Evolutionary conservation across 495 filamentous ascomycete genomes (phyloP).

Genomic region (Tuber borchii): DNA sequence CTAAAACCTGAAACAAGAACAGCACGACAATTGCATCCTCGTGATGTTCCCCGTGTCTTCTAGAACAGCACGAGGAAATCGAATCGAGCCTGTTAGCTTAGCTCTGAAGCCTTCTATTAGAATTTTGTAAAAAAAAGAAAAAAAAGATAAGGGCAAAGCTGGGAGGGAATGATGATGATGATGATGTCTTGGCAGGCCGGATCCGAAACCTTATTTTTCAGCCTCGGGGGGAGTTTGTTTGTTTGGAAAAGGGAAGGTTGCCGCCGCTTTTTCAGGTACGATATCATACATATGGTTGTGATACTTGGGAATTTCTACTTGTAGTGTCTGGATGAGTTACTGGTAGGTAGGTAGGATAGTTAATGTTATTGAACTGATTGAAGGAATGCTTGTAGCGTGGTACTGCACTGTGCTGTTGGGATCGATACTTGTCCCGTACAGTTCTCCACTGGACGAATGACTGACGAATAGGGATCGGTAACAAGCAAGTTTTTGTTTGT

Average conservation of each 20-base stretch:
- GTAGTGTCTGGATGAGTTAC: too few species aligned
- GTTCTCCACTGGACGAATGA: too few species aligned
- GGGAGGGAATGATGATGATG: neutral
- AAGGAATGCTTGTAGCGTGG: neutral
- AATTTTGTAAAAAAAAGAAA: too few species aligned
- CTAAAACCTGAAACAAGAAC: neutral
- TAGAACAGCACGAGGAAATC: neutral
- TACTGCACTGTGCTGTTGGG: too few species aligned
- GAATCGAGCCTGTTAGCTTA: neutral
- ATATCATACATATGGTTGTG: too few species aligned
- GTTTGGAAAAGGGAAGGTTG: neutral
- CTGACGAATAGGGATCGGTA: too few species aligned
- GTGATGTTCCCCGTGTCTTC: neutral
- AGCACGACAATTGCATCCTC: neutral
- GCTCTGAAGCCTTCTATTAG: too few species aligned
- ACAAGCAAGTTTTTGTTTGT: too few species aligned
- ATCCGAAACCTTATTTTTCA: constrained; percentile 2
- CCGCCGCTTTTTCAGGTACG: too few species aligned
- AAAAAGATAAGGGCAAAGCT: too few species aligned
- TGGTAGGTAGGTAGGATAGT: too few species aligned
- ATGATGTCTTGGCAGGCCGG: neutral
- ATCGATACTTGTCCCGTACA: too few species aligned
- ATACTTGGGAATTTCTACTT: neutral
- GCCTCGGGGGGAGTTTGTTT: neutral
- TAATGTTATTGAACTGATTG: neutral